Base-by-base conservation (phyloP, 441 rosid genomes). In the Cnidoscolus chayamansa region DNA sequence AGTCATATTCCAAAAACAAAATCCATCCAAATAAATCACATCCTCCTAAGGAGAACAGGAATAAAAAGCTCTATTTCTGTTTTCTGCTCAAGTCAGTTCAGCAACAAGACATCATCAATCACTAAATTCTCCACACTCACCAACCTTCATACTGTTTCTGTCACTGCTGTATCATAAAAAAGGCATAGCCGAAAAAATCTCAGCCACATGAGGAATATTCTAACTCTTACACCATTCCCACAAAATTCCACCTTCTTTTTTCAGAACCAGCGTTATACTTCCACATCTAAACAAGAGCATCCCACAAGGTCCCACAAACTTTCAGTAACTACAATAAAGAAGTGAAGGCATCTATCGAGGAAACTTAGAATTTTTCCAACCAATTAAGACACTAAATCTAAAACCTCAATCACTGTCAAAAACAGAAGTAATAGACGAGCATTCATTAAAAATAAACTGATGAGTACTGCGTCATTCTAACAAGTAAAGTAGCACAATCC, bases 231-330 rank as follows among this genome's bases (percentile, higher is more conserved):
- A 61, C 55, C 48, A 76, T 79, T 50, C 76, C 71, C 67, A 60
- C 63, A 68, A 81, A 76, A 75, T 4, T 58, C 70, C 47, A 62
- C 48, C 77, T 71, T 73, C 63, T 60, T 60, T 59, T 63, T 31
- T 49, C 63, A 75, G 72, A 76, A 81, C 51, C 51, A 67, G 75
- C 61, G 54, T 71, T 64, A 63, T 71, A 67, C 71, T 69, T 66
- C 75, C 78, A 75, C 65, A 79, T 73, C 67, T 70, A 51, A 74
- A 76, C 55, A 70, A 55, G 62, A 81, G 78, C 72, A 81, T 76
- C 79, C 72, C 77, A 63, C 10, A 50, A 81, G 80, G 78, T 1
- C 86, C 82, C 81, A 74, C 79, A 40, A 70, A 74, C 72, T 74
- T 74, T 17, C 66, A 75, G 15, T 57, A 56, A 70, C 17, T 9